Evolutionary conservation across 371 early-diverging fungal species (phyloP).

Genomic region (Rozella allomycis): DNA sequence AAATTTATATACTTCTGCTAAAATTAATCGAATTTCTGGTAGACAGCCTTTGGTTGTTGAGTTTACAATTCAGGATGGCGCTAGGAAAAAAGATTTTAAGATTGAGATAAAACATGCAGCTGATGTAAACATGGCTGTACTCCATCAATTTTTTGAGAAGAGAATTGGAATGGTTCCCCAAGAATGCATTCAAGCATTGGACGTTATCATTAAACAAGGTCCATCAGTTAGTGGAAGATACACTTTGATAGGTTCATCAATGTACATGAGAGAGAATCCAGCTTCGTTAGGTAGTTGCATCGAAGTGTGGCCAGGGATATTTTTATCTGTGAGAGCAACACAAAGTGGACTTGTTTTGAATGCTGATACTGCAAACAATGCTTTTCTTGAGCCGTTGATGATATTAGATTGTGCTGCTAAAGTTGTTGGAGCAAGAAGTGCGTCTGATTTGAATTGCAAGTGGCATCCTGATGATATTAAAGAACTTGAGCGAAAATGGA

Average conservation of each 20-base stretch:
- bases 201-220: background rate
- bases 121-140: background rate
- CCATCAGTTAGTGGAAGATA: background rate
- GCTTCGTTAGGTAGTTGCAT: too few species aligned
- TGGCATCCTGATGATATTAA: constrained; percentile 1
- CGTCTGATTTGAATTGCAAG: constrained; percentile 2
- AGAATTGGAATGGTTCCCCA: background rate
- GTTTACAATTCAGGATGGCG: background rate
- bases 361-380: constrained; percentile 6
- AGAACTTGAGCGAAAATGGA: background rate
- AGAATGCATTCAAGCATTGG: background rate
- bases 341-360: constrained; percentile 5
- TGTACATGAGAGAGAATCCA: background rate
- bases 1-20: too few species aligned
- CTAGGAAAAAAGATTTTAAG: background rate
- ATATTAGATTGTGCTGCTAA: constrained; percentile 3
- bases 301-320: constrained; percentile 7
- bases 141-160: background rate
- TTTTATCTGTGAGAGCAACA: constrained; percentile 3
- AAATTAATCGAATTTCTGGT: too few species aligned
- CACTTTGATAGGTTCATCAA: background rate
- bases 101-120: background rate
- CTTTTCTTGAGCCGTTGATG: constrained; percentile 4
- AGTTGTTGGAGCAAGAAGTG: background rate
- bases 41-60: background rate